Evolutionary conservation across 768 basidiomycete species (phyloP).

Genomic region (Lenzites betulinus): DNA sequence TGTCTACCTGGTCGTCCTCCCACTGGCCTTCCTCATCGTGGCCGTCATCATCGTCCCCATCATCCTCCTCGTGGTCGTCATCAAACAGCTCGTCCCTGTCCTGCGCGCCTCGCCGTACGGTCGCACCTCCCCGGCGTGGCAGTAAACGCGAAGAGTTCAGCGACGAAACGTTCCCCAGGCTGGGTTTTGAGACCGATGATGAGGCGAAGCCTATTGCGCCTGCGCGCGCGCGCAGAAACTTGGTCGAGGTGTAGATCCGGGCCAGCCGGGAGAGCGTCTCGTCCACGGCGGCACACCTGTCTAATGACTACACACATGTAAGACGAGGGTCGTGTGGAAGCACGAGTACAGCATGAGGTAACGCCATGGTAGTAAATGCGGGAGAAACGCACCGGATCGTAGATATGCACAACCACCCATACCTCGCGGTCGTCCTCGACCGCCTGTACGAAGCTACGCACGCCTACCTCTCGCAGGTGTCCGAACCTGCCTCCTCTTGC

Average conservation of each 20-base stretch:
- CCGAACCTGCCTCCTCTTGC: conserved; percentile 63
- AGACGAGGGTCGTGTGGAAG: neutral
- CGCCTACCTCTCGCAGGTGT: conserved; percentile 78
- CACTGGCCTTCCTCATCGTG: conserved; percentile 40
- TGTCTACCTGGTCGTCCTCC: conserved; percentile 67
- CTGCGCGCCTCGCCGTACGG: conserved; percentile 22
- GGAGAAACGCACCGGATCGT: conserved; percentile 64
- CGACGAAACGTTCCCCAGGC: conserved; percentile 8
- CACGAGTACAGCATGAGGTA: neutral
- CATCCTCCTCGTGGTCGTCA: conserved; percentile 51
- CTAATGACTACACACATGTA: conserved; percentile 54
- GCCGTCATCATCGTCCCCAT: conserved; percentile 38
- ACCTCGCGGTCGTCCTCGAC: conserved; percentile 72
- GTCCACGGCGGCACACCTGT: conserved; percentile 73
- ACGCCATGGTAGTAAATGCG: neutral
- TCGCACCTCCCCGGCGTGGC: conserved; percentile 23
- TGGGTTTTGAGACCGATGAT: conserved; percentile 24
- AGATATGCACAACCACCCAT: conserved; percentile 87
- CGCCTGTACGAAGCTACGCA: conserved; percentile 69
- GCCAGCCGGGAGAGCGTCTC: conserved; percentile 68
- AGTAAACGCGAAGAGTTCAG: conserved; percentile 24
- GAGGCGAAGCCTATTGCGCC: conserved; percentile 72
- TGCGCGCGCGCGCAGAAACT: conserved; percentile 83
- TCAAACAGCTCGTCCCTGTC: conserved; percentile 24
- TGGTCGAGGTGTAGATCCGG: conserved; percentile 66